These are phyloP conservation scores for Rhodosporidiobolus sp. DNA, from an alignment of 768 basidiomycete species.

Conservation along the genomic window DNA sequence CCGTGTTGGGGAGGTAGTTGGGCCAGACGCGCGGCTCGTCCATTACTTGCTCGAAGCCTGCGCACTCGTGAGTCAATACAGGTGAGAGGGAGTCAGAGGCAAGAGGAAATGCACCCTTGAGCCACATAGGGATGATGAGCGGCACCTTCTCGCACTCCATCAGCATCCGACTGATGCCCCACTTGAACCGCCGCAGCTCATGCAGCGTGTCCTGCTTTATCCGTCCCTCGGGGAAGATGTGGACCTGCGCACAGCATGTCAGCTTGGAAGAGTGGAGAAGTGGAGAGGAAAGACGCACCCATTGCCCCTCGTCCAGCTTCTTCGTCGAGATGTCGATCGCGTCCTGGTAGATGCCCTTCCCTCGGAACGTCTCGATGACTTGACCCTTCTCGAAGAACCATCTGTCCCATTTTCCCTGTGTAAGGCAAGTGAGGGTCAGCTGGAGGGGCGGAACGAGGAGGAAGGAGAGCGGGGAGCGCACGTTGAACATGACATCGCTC, in stretches of 20 bases:
- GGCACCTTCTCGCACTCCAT: slow-evolving; percentile 68
- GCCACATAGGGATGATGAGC: slow-evolving; percentile 86
- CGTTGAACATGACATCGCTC: slow-evolving; percentile 91
- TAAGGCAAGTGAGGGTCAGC: background rate
- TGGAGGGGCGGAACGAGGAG: too few species aligned
- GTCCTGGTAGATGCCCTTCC: slow-evolving; percentile 81
- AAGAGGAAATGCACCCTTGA: slow-evolving; percentile 59
- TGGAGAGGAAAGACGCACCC: slow-evolving; percentile 59
- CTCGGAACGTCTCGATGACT: slow-evolving; percentile 86
- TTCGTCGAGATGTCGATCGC: slow-evolving; percentile 79
- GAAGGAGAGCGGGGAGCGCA: slow-evolving; percentile 45
- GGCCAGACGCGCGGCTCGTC: slow-evolving; percentile 77
- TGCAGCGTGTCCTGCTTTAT: slow-evolving; percentile 62
- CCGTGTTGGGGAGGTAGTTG: slow-evolving; percentile 64
- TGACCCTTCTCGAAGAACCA: slow-evolving; percentile 84
- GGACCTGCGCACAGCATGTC: slow-evolving; percentile 58
- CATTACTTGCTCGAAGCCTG: slow-evolving; percentile 85
- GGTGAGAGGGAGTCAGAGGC: background rate
- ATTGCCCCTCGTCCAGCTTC: slow-evolving; percentile 73
- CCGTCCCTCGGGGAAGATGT: slow-evolving; percentile 85
- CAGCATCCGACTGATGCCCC: slow-evolving; percentile 85
- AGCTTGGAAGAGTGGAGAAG: background rate
- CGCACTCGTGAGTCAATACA: background rate
- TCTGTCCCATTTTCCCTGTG: slow-evolving; percentile 63
- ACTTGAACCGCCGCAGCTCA: slow-evolving; percentile 75